Conservation (phyloP, 192 early-diverging fungal species). For the Rhizophagus sp. region DNA sequence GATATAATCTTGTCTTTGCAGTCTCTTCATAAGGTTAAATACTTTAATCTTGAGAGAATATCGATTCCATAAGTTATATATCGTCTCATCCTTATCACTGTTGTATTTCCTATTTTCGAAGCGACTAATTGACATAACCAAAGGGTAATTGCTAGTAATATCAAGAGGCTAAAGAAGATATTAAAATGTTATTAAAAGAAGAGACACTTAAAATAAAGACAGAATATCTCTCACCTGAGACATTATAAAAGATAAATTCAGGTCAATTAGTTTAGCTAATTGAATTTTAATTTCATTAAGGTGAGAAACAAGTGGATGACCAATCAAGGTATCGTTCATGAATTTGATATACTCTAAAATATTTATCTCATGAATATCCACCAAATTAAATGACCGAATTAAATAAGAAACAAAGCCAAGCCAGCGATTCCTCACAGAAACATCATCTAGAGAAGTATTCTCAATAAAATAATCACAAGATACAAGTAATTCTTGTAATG, state of each 20-base stretch:
- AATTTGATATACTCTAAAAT: slow-evolving; percentile 5
- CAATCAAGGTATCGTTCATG: not conserved
- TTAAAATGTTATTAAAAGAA: not conserved
- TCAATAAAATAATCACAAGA: slow-evolving; percentile 57
- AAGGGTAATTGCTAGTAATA: slow-evolving; percentile 8
- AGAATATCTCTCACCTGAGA: slow-evolving; percentile 3
- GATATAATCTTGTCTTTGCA: slow-evolving; percentile 35
- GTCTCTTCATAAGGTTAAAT: slow-evolving; percentile 32
- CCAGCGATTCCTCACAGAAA: slow-evolving; percentile 48
- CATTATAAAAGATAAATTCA: not conserved
- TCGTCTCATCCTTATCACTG: not conserved
- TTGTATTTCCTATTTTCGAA: not conserved
- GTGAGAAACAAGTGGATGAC: not conserved
- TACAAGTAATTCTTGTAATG: slow-evolving; percentile 33
- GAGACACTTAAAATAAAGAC: not conserved
- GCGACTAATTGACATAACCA: not conserved
- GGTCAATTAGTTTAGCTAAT: not conserved
- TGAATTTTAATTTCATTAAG: slow-evolving; percentile 6
- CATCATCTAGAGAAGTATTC: slow-evolving; percentile 44
- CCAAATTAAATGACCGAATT: not conserved
- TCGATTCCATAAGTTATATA: slow-evolving; percentile 3
- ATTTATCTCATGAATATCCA: not conserved
- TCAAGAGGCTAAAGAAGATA: slow-evolving; percentile 15
- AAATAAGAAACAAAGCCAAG: slow-evolving; percentile 26
- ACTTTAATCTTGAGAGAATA: slow-evolving; percentile 23